Conservation (phyloP, 2,329 filamentous ascomycete genomes). For the Phoma sp. region DNA sequence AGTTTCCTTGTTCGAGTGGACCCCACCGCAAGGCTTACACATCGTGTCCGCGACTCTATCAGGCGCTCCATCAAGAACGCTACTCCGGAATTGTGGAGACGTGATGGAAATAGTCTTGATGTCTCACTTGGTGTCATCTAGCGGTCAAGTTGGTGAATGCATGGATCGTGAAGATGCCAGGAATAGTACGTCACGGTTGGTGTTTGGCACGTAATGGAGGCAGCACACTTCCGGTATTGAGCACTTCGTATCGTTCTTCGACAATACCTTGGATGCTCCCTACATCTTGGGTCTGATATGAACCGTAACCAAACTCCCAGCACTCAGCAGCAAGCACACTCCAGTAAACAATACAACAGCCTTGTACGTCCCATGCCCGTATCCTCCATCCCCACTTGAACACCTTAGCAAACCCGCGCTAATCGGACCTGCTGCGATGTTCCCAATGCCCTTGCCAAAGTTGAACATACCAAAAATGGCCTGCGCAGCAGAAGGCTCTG, state of each 20-base stretch:
- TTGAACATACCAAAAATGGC: constrained; percentile 56
- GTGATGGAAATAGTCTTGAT: neutral
- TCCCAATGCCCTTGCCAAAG: constrained; percentile 57
- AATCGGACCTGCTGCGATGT: constrained; percentile 57
- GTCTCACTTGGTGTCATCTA: neutral
- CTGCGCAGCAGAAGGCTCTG: constrained; percentile 37
- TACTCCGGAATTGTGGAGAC: neutral
- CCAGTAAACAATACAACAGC: constrained; percentile 26
- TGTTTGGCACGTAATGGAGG: neutral
- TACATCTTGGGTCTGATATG: constrained; percentile 6
- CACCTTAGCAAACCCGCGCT: constrained; percentile 47
- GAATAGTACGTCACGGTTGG: neutral
- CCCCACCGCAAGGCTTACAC: constrained; percentile 6
- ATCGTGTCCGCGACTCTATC: neutral
- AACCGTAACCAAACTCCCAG: constrained; percentile 15
- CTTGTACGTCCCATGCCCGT: constrained; percentile 23
- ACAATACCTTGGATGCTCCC: no score
- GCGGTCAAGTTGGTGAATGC: neutral
- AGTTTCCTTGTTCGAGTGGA: constrained; percentile 1
- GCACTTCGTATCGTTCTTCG: neutral
- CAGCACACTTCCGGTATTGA: neutral
- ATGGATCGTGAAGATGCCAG: neutral
- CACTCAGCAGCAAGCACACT: constrained; percentile 20
- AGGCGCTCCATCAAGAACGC: neutral
- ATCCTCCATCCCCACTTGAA: constrained; percentile 8